A percentile compares a stretch with the other conserved stretches of the same genome.
Evolutionary conservation across 164 flowering plant species (phyloP).

Genomic region (Annona squamosa): DNA sequence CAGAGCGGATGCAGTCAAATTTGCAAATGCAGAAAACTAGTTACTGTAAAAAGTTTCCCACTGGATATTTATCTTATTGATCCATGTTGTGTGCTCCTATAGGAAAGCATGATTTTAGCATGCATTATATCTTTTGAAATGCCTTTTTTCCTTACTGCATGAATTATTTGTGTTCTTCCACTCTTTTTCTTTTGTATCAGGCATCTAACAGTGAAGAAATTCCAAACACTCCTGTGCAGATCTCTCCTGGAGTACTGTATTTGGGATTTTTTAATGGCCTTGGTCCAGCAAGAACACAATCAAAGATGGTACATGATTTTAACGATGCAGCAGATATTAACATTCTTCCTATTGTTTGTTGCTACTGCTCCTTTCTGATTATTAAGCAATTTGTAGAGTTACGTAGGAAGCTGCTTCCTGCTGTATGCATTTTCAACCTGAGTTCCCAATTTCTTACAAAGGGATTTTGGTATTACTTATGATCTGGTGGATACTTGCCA

Average conservation of each 20-base stretch:
- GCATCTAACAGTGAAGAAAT: not conserved
- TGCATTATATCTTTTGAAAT: not conserved
- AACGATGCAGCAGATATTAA: no score
- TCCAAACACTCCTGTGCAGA: conserved; percentile 35
- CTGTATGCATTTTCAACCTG: not conserved
- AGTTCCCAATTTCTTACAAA: not conserved
- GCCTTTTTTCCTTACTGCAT: not conserved
- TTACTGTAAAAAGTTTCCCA: no score
- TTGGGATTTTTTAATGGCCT: conserved; percentile 85
- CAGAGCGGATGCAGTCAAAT: no score
- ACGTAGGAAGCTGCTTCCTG: not conserved
- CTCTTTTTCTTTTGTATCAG: not conserved
- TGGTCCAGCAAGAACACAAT: conserved; percentile 78
- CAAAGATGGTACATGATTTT: conserved; percentile 63
- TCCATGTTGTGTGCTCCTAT: no score
- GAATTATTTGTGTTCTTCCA: not conserved
- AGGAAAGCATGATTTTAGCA: no score
- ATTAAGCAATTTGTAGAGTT: no score
- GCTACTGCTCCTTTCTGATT: no score
- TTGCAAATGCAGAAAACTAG: no score
- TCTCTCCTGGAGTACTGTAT: conserved; percentile 78
- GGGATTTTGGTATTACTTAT: not conserved
- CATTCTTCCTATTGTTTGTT: no score
- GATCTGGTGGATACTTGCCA: not conserved
- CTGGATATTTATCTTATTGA: no score